These are phyloP conservation scores for Phlebiopsis flavidoalba DNA, from an alignment of 768 basidiomycete genomes.

Conservation along the genomic window DNA sequence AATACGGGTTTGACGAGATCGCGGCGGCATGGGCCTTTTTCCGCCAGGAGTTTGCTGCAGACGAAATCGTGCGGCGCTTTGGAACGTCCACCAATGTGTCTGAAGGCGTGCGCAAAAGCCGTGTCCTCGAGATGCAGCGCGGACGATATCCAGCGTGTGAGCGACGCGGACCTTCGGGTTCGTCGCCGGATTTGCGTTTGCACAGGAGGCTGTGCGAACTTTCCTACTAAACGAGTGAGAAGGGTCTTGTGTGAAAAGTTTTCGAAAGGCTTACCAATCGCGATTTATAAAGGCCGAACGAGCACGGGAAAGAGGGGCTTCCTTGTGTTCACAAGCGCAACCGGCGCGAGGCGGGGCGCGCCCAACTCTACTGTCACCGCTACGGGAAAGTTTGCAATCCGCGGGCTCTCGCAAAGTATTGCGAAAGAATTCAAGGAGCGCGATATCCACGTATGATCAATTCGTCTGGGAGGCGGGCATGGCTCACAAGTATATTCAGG, in stretches of 20 bases:
- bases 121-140: conserved; percentile 61
- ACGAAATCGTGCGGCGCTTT: conserved; percentile 58
- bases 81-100: conserved; percentile 60
- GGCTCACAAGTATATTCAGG: conserved; percentile 24
- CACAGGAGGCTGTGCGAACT: conserved; percentile 51
- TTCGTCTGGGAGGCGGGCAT: too few species aligned
- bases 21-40: conserved; percentile 48
- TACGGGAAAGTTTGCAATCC: conserved; percentile 56
- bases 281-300: conserved; percentile 1
- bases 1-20: conserved; percentile 21
- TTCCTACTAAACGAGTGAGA: conserved; percentile 51
- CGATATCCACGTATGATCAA: conserved; percentile 57
- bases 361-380: conserved; percentile 52
- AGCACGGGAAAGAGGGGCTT: conserved; percentile 41
- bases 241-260: background rate
- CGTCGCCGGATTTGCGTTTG: conserved; percentile 57
- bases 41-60: conserved; percentile 40
- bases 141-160: conserved; percentile 45
- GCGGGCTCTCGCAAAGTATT: conserved; percentile 65
- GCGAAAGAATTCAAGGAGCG: conserved; percentile 72
- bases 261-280: background rate
- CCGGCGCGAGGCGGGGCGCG: conserved; percentile 53
- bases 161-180: conserved; percentile 53
- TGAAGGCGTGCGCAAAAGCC: conserved; percentile 57
- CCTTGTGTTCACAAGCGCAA: conserved; percentile 70